Percentiles rank a stretch among this genome's conserved stretches.
These are phyloP conservation scores for Botrytis porri DNA, from an alignment of 2,329 filamentous ascomycete species.

Conservation along the genomic window DNA sequence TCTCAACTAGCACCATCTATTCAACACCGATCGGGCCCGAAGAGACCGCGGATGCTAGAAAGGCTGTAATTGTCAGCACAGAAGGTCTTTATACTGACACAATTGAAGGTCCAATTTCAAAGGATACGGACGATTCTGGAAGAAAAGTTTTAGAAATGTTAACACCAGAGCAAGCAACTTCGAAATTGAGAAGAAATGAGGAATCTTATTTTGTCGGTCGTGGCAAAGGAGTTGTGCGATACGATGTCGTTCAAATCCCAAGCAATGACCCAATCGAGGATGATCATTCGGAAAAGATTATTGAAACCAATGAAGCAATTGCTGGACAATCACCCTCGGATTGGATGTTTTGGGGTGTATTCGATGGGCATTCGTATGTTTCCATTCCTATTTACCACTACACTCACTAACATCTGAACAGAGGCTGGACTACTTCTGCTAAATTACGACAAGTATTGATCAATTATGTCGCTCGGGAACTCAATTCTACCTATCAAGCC, in stretches of 20 bases:
- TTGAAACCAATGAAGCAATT: slow-evolving; percentile 65
- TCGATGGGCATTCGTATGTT: slow-evolving; percentile 87
- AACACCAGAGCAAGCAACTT: slow-evolving; percentile 87
- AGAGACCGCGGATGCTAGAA: slow-evolving; percentile 45
- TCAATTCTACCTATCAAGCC: slow-evolving; percentile 87
- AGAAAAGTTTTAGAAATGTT: slow-evolving; percentile 92
- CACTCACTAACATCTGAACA: slow-evolving; percentile 39
- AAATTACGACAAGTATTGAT: slow-evolving; percentile 92
- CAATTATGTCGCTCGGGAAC: slow-evolving; percentile 84
- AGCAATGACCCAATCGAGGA: slow-evolving; percentile 98
- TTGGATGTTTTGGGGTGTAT: slow-evolving; percentile 99
- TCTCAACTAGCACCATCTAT: slow-evolving; percentile 30
- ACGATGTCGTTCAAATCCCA: slow-evolving; percentile 90
- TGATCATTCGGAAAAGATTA: slow-evolving; percentile 96
- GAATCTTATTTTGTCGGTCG: slow-evolving; percentile 88
- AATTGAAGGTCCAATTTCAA: slow-evolving; percentile 82
- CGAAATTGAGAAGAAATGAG: slow-evolving; percentile 84
- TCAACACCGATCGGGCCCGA: slow-evolving; percentile 25
- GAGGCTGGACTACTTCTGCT: slow-evolving; percentile 96
- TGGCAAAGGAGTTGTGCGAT: slow-evolving; percentile 87
- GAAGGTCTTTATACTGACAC: slow-evolving; percentile 87
- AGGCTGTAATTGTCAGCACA: slow-evolving; percentile 81
- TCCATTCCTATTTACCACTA: not conserved
- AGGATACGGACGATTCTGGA: slow-evolving; percentile 80
- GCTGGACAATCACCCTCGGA: slow-evolving; percentile 63